A percentile compares a stretch with the other conserved stretches of the same genome.
Conservation (phyloP, 352 stramenopile genomes). For the Phytopythium sindhum region DNA sequence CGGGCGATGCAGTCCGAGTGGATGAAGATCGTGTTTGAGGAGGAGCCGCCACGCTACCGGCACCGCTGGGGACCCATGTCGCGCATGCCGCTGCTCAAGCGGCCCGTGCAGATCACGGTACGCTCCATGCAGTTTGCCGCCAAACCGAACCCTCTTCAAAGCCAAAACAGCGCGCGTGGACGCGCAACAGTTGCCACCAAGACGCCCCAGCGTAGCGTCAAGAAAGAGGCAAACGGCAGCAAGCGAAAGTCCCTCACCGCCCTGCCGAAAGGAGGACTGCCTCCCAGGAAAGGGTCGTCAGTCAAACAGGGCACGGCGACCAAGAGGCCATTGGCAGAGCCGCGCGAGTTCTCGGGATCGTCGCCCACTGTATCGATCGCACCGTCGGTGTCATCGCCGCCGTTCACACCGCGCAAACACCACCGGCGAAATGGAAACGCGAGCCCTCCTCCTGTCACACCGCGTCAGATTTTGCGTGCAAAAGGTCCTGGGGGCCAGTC, state of each 20-base stretch:
- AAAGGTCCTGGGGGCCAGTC: slow-evolving; percentile 22
- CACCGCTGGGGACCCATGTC: slow-evolving; percentile 34
- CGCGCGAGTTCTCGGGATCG: neutral
- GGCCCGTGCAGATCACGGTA: slow-evolving; percentile 60
- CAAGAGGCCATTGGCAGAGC: neutral
- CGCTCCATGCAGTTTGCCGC: slow-evolving; percentile 39
- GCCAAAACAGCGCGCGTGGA: slow-evolving; percentile 10
- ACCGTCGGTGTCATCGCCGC: slow-evolving; percentile 9
- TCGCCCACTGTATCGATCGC: slow-evolving; percentile 1
- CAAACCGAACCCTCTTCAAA: slow-evolving; percentile 23
- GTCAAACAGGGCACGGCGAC: slow-evolving; percentile 5
- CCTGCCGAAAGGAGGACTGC: neutral
- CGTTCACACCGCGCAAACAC: slow-evolving; percentile 39
- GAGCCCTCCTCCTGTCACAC: slow-evolving; percentile 19
- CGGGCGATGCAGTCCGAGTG: slow-evolving; percentile 56
- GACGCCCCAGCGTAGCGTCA: neutral
- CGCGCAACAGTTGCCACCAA: neutral
- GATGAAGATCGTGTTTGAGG: slow-evolving; percentile 81
- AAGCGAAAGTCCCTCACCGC: neutral
- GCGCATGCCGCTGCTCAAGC: slow-evolving; percentile 38
- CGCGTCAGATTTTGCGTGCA: slow-evolving; percentile 23
- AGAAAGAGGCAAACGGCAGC: slow-evolving; percentile 1
- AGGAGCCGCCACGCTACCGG: slow-evolving; percentile 23
- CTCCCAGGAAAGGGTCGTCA: neutral
- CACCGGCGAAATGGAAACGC: slow-evolving; percentile 28